Evolutionary conservation across 257 asterid genomes (phyloP).

Genomic region (Fraxinus excelsior): DNA sequence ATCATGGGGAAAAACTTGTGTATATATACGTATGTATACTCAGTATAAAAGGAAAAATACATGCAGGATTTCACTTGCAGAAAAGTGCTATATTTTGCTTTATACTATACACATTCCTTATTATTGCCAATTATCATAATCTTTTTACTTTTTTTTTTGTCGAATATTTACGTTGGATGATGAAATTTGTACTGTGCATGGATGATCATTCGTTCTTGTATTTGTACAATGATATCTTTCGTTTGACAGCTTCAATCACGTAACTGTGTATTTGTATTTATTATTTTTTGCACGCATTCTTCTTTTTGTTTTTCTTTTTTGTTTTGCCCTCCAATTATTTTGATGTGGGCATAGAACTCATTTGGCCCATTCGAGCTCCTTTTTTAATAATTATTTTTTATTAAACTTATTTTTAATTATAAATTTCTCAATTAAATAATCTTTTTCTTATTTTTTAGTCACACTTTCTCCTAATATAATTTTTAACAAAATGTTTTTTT

Average conservation of each 20-base stretch:
- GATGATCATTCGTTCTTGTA: conserved; percentile 24
- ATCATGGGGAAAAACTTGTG: conserved; percentile 6
- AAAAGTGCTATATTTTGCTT: not conserved
- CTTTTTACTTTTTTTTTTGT: not conserved
- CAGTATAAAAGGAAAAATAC: conserved; percentile 22
- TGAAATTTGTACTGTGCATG: not conserved
- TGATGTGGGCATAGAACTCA: too few species aligned
- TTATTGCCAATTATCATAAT: not conserved
- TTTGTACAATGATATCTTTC: conserved; percentile 23
- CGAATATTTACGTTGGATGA: conserved; percentile 5
- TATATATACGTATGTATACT: conserved; percentile 24
- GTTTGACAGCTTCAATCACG: conserved; percentile 32
- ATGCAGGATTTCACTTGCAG: conserved; percentile 16
- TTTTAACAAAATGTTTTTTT: too few species aligned
- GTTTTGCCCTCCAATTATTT: too few species aligned
- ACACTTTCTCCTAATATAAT: too few species aligned
- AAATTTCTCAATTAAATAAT: too few species aligned
- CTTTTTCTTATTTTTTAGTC: too few species aligned
- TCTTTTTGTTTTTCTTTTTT: too few species aligned
- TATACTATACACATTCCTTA: not conserved
- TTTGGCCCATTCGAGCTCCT: too few species aligned
- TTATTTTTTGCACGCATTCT: not conserved
- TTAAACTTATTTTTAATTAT: too few species aligned
- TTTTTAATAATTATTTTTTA: too few species aligned
- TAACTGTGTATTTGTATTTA: conserved; percentile 25